Evolutionary conservation across 257 asterid species (phyloP).

Genomic region (Linderniella brevidens): DNA sequence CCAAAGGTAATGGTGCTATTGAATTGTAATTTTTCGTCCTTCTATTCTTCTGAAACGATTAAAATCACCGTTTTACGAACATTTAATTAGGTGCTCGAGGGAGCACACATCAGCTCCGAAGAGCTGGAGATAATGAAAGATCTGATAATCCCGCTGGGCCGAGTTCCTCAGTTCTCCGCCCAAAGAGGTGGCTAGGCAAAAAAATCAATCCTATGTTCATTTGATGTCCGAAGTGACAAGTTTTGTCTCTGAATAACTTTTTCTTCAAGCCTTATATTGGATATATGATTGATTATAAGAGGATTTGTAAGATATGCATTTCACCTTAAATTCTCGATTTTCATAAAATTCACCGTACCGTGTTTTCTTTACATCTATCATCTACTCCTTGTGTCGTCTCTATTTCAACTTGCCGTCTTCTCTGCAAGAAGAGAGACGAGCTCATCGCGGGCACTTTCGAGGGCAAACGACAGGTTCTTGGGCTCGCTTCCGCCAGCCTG

Average conservation of each 20-base stretch:
- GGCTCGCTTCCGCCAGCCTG: conserved; percentile 97
- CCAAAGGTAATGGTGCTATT: conserved; percentile 41
- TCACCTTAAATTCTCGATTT: too few species aligned
- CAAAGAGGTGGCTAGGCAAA: conserved; percentile 55
- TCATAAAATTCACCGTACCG: too few species aligned
- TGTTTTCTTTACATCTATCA: too few species aligned
- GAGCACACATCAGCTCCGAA: conserved; percentile 45
- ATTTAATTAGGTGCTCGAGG: conserved; percentile 44
- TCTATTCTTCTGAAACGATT: too few species aligned
- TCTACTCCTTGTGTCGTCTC: too few species aligned
- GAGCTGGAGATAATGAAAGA: conserved; percentile 87
- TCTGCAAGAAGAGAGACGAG: conserved; percentile 35
- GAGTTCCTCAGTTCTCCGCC: conserved; percentile 59
- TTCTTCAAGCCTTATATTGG: too few species aligned
- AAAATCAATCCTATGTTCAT: too few species aligned
- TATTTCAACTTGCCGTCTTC: conserved; percentile 8
- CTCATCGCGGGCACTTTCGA: conserved; percentile 59
- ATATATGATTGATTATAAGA: too few species aligned
- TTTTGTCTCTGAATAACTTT: too few species aligned
- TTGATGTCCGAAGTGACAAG: too few species aligned
- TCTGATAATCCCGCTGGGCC: conserved; percentile 75
- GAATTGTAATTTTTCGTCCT: not conserved
- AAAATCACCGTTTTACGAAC: conserved; percentile 5
- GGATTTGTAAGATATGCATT: too few species aligned
- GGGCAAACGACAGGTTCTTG: conserved; percentile 51